phyloP scores from a whole-genome alignment of 2,329 filamentous ascomycete species.

The Fusarium poae region DNA sequence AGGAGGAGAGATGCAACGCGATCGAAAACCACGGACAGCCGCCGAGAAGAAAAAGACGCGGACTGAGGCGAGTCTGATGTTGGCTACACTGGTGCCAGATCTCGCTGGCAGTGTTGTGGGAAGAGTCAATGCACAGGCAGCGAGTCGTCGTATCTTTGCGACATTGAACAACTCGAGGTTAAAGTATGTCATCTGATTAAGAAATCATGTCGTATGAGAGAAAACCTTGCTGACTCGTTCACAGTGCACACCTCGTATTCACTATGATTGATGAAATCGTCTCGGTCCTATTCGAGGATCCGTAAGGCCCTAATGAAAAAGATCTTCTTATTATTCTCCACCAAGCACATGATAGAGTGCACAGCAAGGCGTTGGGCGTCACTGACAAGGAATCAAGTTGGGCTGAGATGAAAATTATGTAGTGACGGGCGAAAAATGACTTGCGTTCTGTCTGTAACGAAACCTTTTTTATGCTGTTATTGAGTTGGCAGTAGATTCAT shows the following conservation, averaged over 20 bases:
- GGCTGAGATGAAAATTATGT: conserved; percentile 24
- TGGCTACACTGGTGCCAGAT: conserved; percentile 91
- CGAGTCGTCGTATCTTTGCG: conserved; percentile 88
- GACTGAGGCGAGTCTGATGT: conserved; percentile 88
- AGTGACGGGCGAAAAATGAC: conserved; percentile 32
- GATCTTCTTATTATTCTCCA: conserved; percentile 19
- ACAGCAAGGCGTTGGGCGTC: conserved; percentile 46
- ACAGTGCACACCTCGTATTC: conserved; percentile 75
- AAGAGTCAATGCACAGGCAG: conserved; percentile 88
- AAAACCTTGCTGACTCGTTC: conserved; percentile 29
- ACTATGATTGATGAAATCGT: conserved; percentile 79
- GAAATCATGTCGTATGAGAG: not conserved
- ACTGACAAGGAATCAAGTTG: conserved; percentile 34
- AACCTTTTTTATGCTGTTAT: not conserved
- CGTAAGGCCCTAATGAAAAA: conserved; percentile 26
- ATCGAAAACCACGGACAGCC: conserved; percentile 69
- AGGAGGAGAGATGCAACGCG: conserved; percentile 67
- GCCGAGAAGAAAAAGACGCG: conserved; percentile 83
- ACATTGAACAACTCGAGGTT: conserved; percentile 91
- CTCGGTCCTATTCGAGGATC: conserved; percentile 71
- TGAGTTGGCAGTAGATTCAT: conserved; percentile 8
- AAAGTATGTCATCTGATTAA: conserved; percentile 73
- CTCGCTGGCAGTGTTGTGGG: conserved; percentile 94
- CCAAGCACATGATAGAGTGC: conserved; percentile 33
- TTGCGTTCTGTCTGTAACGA: conserved; percentile 14